phyloP scores from a whole-genome alignment of 805 yeast genomes.

The Cyberlindnera veronae region DNA sequence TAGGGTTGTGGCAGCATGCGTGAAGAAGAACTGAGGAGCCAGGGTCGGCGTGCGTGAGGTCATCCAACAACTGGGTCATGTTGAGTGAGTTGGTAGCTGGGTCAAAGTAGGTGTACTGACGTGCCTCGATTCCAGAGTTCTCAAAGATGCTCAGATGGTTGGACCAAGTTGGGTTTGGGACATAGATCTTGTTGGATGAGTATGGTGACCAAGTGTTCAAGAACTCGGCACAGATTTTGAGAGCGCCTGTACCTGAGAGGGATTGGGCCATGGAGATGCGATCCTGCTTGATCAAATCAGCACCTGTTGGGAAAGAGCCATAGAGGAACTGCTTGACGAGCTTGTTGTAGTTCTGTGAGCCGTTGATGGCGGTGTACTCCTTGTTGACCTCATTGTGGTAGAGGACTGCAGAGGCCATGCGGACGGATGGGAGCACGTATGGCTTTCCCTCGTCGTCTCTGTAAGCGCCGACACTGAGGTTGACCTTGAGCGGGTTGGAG shows the following conservation, averaged over 20 bases:
- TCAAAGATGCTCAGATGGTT: constrained; percentile 81
- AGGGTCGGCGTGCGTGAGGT: constrained; percentile 49
- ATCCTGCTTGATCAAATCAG: constrained; percentile 47
- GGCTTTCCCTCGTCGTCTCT: constrained; percentile 87
- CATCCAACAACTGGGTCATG: constrained; percentile 57
- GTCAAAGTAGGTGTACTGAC: constrained; percentile 71
- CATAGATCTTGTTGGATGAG: constrained; percentile 46
- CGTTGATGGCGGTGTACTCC: constrained; percentile 86
- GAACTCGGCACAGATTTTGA: constrained; percentile 81
- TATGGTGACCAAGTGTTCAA: constrained; percentile 50
- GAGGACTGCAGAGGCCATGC: constrained; percentile 49
- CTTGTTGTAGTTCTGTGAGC: constrained; percentile 62
- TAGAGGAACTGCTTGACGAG: constrained; percentile 70
- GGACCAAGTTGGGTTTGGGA: constrained; percentile 94
- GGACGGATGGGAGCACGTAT: constrained; percentile 68
- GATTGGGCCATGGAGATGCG: constrained; percentile 85
- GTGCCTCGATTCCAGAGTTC: constrained; percentile 64
- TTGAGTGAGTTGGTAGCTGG: constrained; percentile 57
- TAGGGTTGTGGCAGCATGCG: constrained; percentile 97
- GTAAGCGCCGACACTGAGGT: constrained; percentile 65
- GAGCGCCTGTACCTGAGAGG: constrained; percentile 92
- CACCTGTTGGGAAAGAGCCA: constrained; percentile 58
- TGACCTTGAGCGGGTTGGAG: constrained; percentile 50
- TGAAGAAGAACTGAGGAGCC: constrained; percentile 75
- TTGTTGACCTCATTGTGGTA: constrained; percentile 44